A percentile compares a stretch with the other conserved stretches of the same genome.
phyloP scores from a whole-genome alignment of 192 early-diverging fungal species.

The Fimicolochytrium jonesii region DNA sequence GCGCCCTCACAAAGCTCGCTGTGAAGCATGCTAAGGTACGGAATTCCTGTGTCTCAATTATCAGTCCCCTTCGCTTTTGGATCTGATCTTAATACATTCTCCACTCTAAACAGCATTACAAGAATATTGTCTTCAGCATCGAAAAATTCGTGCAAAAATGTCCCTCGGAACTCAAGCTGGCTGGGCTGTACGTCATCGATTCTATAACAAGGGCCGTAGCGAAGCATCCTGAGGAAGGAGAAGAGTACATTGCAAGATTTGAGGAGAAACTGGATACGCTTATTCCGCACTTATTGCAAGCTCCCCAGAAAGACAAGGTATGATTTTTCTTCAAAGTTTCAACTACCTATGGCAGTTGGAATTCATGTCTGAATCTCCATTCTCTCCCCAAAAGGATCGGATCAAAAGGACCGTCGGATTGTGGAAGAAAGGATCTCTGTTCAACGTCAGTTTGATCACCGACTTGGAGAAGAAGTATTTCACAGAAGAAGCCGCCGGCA shows the following conservation, averaged over 20 bases:
- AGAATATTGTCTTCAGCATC: constrained; percentile 42
- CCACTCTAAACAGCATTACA: constrained; percentile 30
- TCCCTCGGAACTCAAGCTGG: constrained; percentile 44
- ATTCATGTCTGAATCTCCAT: too few species aligned
- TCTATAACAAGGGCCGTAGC: constrained; percentile 37
- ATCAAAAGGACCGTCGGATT: constrained; percentile 44
- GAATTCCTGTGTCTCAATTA: too few species aligned
- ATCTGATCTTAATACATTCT: background rate
- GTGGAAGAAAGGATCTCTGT: constrained; percentile 42
- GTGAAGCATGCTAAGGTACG: constrained; percentile 42
- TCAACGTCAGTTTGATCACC: constrained; percentile 30
- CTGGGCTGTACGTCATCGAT: constrained; percentile 50
- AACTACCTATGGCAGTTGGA: too few species aligned
- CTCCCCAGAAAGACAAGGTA: constrained; percentile 45
- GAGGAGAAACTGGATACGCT: constrained; percentile 45
- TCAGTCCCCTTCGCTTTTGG: background rate
- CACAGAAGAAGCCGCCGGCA: constrained; percentile 5
- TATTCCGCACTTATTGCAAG: constrained; percentile 39
- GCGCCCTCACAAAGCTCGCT: constrained; percentile 44
- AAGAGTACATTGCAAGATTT: constrained; percentile 33
- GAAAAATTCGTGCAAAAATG: constrained; percentile 46
- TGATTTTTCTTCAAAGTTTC: too few species aligned
- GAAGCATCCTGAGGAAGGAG: constrained; percentile 35
- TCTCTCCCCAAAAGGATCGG: constrained; percentile 37
- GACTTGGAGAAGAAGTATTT: constrained; percentile 36